phyloP scores from a whole-genome alignment of 1,139 yeast species.

The Yamadazyma siamensis region DNA sequence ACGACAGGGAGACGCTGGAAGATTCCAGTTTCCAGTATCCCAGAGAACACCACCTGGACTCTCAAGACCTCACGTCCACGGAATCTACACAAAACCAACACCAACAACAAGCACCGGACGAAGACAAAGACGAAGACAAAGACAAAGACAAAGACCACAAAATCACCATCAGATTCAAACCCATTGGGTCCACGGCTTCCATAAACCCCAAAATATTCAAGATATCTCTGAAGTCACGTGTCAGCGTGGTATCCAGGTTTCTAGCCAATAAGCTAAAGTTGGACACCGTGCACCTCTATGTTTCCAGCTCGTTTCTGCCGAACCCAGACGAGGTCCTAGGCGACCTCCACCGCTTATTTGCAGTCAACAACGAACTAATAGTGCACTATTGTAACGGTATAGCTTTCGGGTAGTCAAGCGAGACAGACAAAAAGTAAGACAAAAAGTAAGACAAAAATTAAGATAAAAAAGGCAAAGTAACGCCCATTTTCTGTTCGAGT shows the following conservation, averaged over 20 bases:
- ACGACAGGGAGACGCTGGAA: no score
- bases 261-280: constrained; percentile 38
- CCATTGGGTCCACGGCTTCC: constrained; percentile 56
- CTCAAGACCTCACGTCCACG: no score
- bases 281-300: constrained; percentile 33
- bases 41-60: no score
- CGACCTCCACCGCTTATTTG: constrained; percentile 42
- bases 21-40: no score
- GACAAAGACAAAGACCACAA: no score
- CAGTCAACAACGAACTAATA: constrained; percentile 48
- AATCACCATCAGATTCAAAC: constrained; percentile 48
- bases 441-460: no score
- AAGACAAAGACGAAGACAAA: no score
- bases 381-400: constrained; percentile 53
- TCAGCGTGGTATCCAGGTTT: constrained; percentile 38
- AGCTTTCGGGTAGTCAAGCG: constrained; percentile 47
- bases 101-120: no score
- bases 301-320: constrained; percentile 61
- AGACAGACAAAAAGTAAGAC: no score
- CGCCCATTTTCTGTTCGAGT: neutral
- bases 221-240: constrained; percentile 42
- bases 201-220: constrained; percentile 49
- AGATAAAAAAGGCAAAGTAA: neutral
- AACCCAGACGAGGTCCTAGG: constrained; percentile 56
- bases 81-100: no score